Base-by-base conservation (phyloP, 2,329 filamentous ascomycete species). In the Botrytis pseudocinerea region DNA sequence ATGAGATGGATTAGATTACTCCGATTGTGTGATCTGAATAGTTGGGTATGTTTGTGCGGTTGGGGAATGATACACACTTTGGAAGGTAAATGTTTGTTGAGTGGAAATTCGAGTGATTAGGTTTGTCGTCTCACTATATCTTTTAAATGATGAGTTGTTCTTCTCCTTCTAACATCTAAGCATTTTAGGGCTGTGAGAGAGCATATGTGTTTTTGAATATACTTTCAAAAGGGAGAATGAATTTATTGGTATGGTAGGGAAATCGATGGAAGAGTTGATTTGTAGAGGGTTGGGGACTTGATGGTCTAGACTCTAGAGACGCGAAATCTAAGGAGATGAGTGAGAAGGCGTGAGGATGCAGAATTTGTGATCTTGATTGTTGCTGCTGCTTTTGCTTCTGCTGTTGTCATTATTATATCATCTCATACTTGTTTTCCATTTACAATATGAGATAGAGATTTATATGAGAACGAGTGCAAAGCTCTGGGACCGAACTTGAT, bases 171-270 rank as follows among this genome's bases (percentile, higher is more conserved):
- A 10, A 4, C 1, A 22, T 51, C 12, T 14, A 51, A 12, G 12
- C 14, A 5, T n/a, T n/a, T 10, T 14, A 14, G 10, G 4, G 4
- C 4, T 25, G n/a, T n/a, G 9, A 51, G 22, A 25, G 25, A 6
- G 10, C 22, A 4, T 14, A 22, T 14, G 1, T n/a, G 25, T 10
- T 25, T 9, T 14, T 51, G 1, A 14, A n/a, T 0, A 25, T n/a
- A 14, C 2, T 51, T 0, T 14, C 4, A n/a, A 22, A 4, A 51
- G 12, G 0, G 1, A 25, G 22, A 14, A 6, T n/a, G 0, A 3
- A n/a, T 12, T 9, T n/a, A 2, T 7, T n/a, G 22, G 22, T 4
- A 51, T 48, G 22, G 46, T 7, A 25, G 44, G 16, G 4, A 48
- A 48, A 22, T 22, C 3, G 2, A 3, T 4, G 8, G 48, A 10